phyloP scores from a whole-genome alignment of 169 alveolate genomes.

The Plasmodium cynomolgi region DNA sequence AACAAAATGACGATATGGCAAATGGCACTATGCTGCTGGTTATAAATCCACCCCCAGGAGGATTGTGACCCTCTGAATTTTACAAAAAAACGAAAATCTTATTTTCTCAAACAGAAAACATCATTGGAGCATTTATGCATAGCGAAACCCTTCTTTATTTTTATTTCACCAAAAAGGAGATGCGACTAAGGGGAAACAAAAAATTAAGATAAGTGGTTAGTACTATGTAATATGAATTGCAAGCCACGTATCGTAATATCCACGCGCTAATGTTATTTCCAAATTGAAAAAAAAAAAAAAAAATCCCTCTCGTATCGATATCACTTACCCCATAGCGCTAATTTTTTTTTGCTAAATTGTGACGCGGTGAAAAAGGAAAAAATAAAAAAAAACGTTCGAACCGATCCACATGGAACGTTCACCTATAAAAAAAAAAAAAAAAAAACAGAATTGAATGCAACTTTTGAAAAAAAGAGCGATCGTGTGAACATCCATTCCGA shows the following conservation, averaged over 20 bases:
- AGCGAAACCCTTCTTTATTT: not conserved
- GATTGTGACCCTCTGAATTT: not conserved
- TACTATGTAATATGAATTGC: not conserved
- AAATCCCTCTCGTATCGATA: not conserved
- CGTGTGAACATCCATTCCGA: not conserved
- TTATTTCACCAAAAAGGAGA: not conserved
- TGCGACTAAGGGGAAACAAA: not conserved
- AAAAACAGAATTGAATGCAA: not conserved
- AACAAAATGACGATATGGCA: not conserved
- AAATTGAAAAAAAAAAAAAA: not conserved
- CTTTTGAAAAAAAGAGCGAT: not conserved
- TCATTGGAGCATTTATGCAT: not conserved
- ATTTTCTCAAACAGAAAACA: not conserved
- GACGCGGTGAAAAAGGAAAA: not conserved
- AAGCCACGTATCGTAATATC: not conserved
- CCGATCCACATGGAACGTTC: not conserved
- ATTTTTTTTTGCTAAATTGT: not conserved
- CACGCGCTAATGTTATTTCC: not conserved
- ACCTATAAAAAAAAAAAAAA: not conserved
- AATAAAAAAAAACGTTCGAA: not conserved
- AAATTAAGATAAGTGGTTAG: not conserved
- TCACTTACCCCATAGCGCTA: not conserved
- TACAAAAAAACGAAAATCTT: not conserved
- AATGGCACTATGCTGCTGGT: not conserved
- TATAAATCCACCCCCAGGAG: not conserved